These are phyloP conservation scores for Arxiozyma slooffiae DNA, from an alignment of 1,139 yeast species.

Conservation along the genomic window DNA sequence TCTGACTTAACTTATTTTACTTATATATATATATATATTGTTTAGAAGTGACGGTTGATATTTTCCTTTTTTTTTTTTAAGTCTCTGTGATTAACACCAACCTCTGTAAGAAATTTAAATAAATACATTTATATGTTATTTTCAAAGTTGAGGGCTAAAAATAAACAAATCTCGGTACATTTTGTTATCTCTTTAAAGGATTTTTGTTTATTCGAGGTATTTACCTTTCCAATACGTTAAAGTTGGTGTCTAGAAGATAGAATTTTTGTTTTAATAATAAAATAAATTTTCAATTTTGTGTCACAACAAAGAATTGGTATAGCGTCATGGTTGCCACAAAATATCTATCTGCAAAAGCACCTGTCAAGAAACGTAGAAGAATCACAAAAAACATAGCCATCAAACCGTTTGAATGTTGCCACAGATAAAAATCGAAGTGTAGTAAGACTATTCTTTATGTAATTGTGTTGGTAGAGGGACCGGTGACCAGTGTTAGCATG, in stretches of 20 bases:
- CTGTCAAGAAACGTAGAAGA: background rate
- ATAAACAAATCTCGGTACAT: no score
- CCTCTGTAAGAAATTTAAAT: background rate
- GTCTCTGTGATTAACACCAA: background rate
- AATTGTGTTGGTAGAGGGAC: conserved; percentile 12
- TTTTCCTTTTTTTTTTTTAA: background rate
- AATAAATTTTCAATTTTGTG: no score
- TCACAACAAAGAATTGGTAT: background rate
- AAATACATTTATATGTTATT: background rate
- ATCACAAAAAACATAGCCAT: conserved; percentile 21
- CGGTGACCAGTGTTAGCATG: conserved; percentile 16
- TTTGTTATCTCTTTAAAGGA: background rate
- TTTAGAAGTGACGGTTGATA: background rate
- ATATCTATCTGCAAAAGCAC: background rate
- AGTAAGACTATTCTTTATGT: conserved; percentile 18
- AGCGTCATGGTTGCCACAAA: background rate
- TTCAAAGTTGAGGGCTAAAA: no score
- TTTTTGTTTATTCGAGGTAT: background rate
- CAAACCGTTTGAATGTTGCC: conserved; percentile 22
- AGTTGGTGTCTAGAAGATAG: background rate
- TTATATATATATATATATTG: no score
- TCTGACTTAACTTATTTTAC: no score
- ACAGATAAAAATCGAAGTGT: conserved; percentile 22
- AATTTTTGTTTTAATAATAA: no score
- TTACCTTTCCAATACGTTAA: background rate